Evolutionary conservation across 2,329 filamentous ascomycete species (phyloP).

Genomic region (Aspergillus unguis): DNA sequence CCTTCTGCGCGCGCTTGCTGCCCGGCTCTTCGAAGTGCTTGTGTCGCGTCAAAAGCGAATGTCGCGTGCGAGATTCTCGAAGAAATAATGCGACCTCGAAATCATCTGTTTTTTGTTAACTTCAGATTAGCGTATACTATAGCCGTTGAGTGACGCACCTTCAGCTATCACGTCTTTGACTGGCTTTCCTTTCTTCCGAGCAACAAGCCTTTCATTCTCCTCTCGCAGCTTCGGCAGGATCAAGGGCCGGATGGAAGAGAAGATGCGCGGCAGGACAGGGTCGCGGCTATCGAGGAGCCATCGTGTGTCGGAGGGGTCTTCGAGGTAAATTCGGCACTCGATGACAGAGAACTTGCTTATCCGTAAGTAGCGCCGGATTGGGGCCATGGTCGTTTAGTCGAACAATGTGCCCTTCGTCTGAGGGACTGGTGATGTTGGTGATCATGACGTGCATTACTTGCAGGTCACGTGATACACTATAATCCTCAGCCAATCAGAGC

Average conservation of each 20-base stretch:
- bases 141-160: constrained; percentile 51
- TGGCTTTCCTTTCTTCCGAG: constrained; percentile 71
- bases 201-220: constrained; percentile 62
- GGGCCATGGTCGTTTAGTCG: constrained; percentile 61
- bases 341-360: constrained; percentile 92
- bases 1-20: neutral
- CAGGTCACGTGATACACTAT: neutral
- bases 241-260: constrained; percentile 77
- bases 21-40: constrained; percentile 65
- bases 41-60: constrained; percentile 80
- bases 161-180: constrained; percentile 84
- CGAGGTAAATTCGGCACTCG: constrained; percentile 95
- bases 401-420: neutral
- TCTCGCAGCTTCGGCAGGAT: constrained; percentile 90
- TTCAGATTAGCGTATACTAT: neutral
- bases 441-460: neutral
- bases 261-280: constrained; percentile 74
- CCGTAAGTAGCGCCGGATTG: constrained; percentile 81
- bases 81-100: constrained; percentile 95
- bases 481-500: neutral
- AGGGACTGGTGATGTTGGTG: neutral
- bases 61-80: constrained; percentile 77
- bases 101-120: constrained; percentile 61
- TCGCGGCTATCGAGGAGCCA: constrained; percentile 79
- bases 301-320: constrained; percentile 77